These are phyloP conservation scores for Xerocomus brunneocitrinus DNA, from an alignment of 768 basidiomycete species.

Conservation along the genomic window DNA sequence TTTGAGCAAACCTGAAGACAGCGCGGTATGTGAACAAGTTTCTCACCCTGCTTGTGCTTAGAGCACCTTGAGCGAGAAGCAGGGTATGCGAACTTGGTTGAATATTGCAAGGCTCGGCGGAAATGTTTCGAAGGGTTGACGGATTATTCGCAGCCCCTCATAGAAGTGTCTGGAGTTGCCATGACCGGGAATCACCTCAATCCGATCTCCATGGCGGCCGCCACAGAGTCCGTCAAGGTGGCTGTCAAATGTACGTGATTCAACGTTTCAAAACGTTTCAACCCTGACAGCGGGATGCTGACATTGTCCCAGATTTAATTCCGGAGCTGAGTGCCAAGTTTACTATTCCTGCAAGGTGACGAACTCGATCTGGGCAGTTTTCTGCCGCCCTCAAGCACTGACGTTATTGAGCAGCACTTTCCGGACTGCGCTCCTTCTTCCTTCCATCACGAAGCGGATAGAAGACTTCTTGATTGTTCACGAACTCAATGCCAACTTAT, in stretches of 20 bases:
- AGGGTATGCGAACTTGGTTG: conserved; percentile 55
- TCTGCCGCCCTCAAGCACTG: conserved; percentile 17
- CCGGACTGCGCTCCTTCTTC: conserved; percentile 64
- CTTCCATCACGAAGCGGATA: conserved; percentile 67
- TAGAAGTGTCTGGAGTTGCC: conserved; percentile 59
- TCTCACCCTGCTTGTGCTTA: conserved; percentile 1
- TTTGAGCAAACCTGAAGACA: conserved; percentile 62
- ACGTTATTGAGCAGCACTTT: conserved; percentile 46
- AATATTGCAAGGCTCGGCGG: conserved; percentile 59
- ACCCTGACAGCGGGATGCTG: conserved; percentile 24
- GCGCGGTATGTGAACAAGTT: conserved; percentile 44
- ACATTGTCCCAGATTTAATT: conserved; percentile 57
- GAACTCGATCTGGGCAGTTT: conserved; percentile 18
- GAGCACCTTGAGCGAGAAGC: conserved; percentile 49
- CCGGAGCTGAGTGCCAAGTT: conserved; percentile 77
- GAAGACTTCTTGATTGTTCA: conserved; percentile 73
- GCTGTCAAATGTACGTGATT: conserved; percentile 55
- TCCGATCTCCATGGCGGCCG: conserved; percentile 42
- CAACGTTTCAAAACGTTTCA: conserved; percentile 2
- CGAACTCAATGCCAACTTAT: conserved; percentile 68
- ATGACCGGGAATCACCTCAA: conserved; percentile 54
- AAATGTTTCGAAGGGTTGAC: conserved; percentile 60
- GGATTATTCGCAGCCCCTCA: conserved; percentile 62
- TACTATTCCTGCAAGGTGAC: conserved; percentile 68
- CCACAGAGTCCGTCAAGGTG: conserved; percentile 34